Percentiles rank a stretch among this genome's conserved stretches.
phyloP scores from a whole-genome alignment of 768 basidiomycete genomes.

The Naematelia encephala region DNA sequence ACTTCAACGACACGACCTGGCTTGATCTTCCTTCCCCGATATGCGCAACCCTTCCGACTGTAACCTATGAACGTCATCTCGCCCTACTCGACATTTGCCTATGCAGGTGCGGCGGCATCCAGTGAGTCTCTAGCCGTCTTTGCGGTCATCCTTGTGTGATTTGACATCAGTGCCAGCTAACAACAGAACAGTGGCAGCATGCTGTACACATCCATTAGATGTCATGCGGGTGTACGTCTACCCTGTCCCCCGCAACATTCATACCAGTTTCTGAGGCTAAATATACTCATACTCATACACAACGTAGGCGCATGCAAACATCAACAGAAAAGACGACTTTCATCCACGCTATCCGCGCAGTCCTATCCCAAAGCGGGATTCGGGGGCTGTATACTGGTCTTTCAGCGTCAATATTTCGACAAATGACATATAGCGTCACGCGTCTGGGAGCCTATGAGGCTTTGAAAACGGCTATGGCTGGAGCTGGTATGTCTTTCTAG shows the following conservation, averaged over 20 bases:
- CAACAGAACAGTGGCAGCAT: conserved; percentile 37
- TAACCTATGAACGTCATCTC: background rate
- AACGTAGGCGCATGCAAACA: conserved; percentile 41
- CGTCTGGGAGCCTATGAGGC: conserved; percentile 48
- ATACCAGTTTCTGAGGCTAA: too few relatives aligned
- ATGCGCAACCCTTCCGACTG: background rate
- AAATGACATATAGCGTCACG: conserved; percentile 42
- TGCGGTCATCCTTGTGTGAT: background rate
- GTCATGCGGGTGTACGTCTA: conserved; percentile 43
- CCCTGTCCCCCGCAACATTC: background rate
- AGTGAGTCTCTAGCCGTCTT: background rate
- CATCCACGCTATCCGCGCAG: conserved; percentile 21
- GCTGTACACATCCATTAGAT: conserved; percentile 44
- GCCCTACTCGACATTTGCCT: background rate
- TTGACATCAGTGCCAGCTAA: background rate
- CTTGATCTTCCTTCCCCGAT: background rate
- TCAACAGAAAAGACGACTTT: conserved; percentile 31
- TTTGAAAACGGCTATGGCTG: conserved; percentile 36
- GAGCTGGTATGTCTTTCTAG: conserved; percentile 14
- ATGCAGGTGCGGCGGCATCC: background rate
- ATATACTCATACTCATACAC: conserved; percentile 2
- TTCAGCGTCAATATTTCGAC: conserved; percentile 45
- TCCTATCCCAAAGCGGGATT: conserved; percentile 31
- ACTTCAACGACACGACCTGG: background rate
- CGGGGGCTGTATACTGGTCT: conserved; percentile 47